A percentile compares a stretch with the other conserved stretches of the same genome.
These are phyloP conservation scores for Toxoplasma gondii DNA, from an alignment of 169 alveolate genomes.

Conservation along the genomic window DNA sequence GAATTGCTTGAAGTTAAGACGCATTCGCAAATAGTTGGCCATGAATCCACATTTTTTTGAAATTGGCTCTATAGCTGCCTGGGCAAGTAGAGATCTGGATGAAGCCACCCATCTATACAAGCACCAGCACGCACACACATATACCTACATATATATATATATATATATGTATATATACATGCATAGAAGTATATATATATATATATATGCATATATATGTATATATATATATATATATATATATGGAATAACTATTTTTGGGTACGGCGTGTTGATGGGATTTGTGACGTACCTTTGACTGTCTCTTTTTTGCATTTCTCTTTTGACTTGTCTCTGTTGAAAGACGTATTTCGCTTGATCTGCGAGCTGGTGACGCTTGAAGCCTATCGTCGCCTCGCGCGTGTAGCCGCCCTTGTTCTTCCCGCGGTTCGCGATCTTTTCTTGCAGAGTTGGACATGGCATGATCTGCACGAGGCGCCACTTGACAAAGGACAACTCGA, in stretches of 20 bases:
- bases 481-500: constrained; percentile 54
- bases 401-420: not conserved
- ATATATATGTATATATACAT: not conserved
- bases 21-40: no score
- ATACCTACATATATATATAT: no score
- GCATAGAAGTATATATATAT: not conserved
- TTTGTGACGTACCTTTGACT: not conserved
- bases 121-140: no score
- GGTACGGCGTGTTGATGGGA: no score
- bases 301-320: not conserved
- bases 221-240: not conserved
- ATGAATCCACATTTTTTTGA: no score
- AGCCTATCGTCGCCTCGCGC: not conserved
- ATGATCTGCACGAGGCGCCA: constrained; percentile 25
- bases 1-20: no score
- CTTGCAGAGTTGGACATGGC: constrained; percentile 27
- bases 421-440: not conserved
- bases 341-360: constrained; percentile 35
- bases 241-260: no score
- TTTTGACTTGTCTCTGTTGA: constrained; percentile 44
- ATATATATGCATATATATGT: not conserved
- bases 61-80: no score
- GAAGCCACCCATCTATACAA: no score
- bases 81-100: no score
- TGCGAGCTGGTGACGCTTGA: not conserved